Evolutionary conservation across 805 yeast species (phyloP), one percentile per base, ranked within the genome.

Genomic region (Yarrowia yakushimensis): DNA sequence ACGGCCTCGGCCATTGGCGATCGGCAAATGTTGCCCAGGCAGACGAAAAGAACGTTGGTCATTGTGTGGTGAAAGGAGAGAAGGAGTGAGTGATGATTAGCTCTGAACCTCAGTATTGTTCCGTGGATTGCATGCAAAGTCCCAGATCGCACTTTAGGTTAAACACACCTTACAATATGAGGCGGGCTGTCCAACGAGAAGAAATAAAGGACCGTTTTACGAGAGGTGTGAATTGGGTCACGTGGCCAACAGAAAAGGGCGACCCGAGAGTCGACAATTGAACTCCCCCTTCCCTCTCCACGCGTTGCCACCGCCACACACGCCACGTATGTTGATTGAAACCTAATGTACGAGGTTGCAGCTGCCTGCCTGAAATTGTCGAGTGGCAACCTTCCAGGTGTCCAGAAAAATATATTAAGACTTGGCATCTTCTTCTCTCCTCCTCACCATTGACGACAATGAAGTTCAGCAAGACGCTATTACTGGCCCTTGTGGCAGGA

Each of bases 1-100:
- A 91, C 89, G 0, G 97, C 97, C 75, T 93, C 97, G 0, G 98
- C 97, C 98, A 92, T 93, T 13, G 98, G 98, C 1, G 97, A 90
- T 54, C 97, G 92, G 71, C 97, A 91, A n/a, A 55, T 55, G 61
- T 55, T 55, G 8, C 61, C 61, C 30, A 55, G 48, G 15, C 61
- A 55, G 36, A 55, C 61, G 9, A 55, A 55, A 12, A 55, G 48
- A 15, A 55, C 48, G 48, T 55, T 55, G 37, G 61, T 39, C 61
- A 55, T 52, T 36, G 31, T 55, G 31, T 28, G n/a, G 20, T 3
- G 31, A 33, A 28, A 7, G 2, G 36, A 18, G 36, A 12, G n/a
- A n/a, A n/a, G n/a, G 34, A 18, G 17, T 17, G 33, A 30, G 50
- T 12, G 27, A n/a, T 17, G 20, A n/a, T 34, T 34, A 34, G 37